Conservation (phyloP, 106 monocot genomes). For the Ottelia alismoides region DNA sequence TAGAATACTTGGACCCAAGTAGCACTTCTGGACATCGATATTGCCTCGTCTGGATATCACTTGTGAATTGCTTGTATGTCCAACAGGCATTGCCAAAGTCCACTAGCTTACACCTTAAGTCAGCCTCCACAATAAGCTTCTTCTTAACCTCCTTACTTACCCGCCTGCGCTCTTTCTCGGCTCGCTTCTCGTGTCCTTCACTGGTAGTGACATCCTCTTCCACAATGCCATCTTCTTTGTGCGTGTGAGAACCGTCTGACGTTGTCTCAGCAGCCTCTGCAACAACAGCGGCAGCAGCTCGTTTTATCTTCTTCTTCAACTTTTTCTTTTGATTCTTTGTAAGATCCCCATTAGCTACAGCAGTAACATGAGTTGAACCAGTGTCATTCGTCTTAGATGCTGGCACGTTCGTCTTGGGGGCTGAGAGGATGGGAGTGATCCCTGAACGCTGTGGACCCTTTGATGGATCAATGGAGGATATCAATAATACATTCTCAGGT, state of each 20-base stretch:
- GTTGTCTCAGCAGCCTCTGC: slow-evolving; percentile 3
- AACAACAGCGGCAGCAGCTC: slow-evolving; percentile 35
- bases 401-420: slow-evolving; percentile 23
- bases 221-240: slow-evolving; percentile 16
- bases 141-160: slow-evolving; percentile 55
- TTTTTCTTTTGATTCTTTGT: slow-evolving; percentile 96
- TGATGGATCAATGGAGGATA: slow-evolving; percentile 63
- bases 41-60: slow-evolving; percentile 96
- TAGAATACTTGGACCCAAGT: slow-evolving; percentile 94
- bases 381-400: slow-evolving; percentile 14
- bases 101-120: slow-evolving; percentile 82
- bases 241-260: slow-evolving; percentile 21
- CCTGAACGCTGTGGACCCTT: slow-evolving; percentile 48
- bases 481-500: slow-evolving; percentile 85
- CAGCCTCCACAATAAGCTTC: slow-evolving; percentile 64
- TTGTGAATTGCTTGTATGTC: slow-evolving; percentile 99
- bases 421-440: slow-evolving; percentile 28
- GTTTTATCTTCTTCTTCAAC: slow-evolving; percentile 67
- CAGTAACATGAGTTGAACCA: not conserved
- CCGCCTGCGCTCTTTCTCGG: slow-evolving; percentile 21
- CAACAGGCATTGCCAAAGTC: slow-evolving; percentile 99
- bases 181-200: not conserved
- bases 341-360: slow-evolving; percentile 50
- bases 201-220: not conserved
- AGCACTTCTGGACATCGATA: slow-evolving; percentile 94